These are phyloP conservation scores for Sporothrix pallida DNA, from an alignment of 2,329 filamentous ascomycete species.

Conservation along the genomic window DNA sequence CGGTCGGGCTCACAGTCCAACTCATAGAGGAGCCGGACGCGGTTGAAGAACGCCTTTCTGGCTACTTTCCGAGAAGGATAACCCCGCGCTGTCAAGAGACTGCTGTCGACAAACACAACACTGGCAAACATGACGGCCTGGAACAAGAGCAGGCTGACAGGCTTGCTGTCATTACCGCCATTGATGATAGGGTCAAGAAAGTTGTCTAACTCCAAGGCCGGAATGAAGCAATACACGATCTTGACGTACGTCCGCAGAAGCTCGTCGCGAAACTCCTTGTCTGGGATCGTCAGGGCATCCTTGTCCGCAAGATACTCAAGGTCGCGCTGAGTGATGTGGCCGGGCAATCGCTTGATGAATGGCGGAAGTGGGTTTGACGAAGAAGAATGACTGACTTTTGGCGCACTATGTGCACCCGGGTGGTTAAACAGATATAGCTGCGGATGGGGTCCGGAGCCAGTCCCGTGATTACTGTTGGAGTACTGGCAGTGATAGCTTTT, in stretches of 20 bases:
- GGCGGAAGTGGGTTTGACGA: neutral
- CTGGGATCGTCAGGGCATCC: neutral
- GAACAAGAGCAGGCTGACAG: neutral
- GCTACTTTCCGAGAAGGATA: neutral
- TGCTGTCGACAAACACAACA: neutral
- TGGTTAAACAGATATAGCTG: too few relatives aligned
- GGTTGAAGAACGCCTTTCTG: neutral
- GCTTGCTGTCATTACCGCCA: neutral
- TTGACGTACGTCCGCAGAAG: neutral
- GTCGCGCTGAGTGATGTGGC: neutral
- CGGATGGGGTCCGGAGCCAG: too few relatives aligned
- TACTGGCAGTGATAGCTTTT: too few relatives aligned
- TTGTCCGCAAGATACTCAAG: neutral
- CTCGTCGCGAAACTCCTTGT: neutral
- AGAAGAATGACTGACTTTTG: neutral
- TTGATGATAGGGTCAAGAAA: constrained; percentile 2
- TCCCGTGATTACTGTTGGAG: too few relatives aligned
- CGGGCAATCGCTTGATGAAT: neutral
- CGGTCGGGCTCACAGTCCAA: neutral
- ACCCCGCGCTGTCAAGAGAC: neutral
- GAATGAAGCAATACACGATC: neutral
- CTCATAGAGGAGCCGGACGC: neutral
- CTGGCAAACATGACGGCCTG: neutral
- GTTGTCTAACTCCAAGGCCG: neutral
- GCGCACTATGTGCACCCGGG: too few relatives aligned